A percentile compares a stretch with the other conserved stretches of the same genome.
phyloP scores from a whole-genome alignment of 345 rosid species.

The Microcos paniculata region DNA sequence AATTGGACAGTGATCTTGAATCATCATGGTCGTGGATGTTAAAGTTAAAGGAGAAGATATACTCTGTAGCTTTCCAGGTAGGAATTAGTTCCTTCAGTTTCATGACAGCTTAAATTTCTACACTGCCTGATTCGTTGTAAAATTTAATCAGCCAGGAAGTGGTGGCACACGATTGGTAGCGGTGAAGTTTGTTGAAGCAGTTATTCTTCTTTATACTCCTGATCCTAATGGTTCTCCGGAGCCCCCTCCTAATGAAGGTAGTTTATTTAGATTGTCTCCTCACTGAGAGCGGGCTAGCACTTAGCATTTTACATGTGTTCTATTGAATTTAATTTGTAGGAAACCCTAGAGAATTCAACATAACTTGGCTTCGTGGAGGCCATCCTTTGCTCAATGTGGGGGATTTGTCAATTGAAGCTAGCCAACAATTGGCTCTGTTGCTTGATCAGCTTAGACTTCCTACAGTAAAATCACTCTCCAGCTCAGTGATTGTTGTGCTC shows the following conservation, averaged over 20 bases:
- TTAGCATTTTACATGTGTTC: neutral
- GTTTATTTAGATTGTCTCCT: constrained; percentile 15
- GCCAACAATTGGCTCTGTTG: constrained; percentile 70
- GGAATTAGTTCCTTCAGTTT: constrained; percentile 13
- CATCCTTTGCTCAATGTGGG: constrained; percentile 85
- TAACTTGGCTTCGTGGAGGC: constrained; percentile 83
- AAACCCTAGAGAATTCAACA: constrained; percentile 56
- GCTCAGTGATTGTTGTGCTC: constrained; percentile 64
- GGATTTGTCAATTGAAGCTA: constrained; percentile 89
- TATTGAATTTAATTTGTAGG: constrained; percentile 41
- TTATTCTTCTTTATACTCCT: constrained; percentile 84
- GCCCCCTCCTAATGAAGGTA: constrained; percentile 71
- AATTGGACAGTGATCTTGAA: constrained; percentile 57
- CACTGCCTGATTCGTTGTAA: constrained; percentile 29
- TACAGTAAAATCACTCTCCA: constrained; percentile 69
- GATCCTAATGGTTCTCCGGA: constrained; percentile 64
- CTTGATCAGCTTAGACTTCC: constrained; percentile 96
- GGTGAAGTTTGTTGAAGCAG: constrained; percentile 84
- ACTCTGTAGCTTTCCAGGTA: constrained; percentile 78
- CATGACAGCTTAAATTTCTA: constrained; percentile 16
- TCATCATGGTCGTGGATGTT: constrained; percentile 82
- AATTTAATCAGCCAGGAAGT: constrained; percentile 63
- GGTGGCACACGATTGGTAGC: constrained; percentile 77
- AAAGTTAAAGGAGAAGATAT: constrained; percentile 83
- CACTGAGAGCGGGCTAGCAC: neutral